Conservation (phyloP, 2,329 filamentous ascomycete species). For the Nakataea oryzae region DNA sequence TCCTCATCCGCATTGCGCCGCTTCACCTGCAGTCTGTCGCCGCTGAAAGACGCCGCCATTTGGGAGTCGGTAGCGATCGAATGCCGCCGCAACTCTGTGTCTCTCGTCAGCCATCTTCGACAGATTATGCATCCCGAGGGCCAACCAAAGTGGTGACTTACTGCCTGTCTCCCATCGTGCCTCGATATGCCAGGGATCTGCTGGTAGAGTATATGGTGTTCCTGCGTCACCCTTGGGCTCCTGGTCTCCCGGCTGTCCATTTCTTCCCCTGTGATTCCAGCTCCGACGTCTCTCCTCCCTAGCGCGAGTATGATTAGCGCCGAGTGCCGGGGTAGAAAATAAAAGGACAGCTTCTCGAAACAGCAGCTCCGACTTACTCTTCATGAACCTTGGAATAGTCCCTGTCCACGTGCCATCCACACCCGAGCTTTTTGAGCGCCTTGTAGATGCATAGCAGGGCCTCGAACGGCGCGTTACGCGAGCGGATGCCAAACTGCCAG, state of each 20-base stretch:
- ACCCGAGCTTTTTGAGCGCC: slow-evolving; percentile 76
- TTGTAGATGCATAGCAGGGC: slow-evolving; percentile 94
- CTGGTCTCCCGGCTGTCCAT: neutral
- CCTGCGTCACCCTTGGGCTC: slow-evolving; percentile 39
- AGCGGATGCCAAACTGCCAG: slow-evolving; percentile 97
- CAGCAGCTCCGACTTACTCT: slow-evolving; percentile 26
- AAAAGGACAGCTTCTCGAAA: neutral
- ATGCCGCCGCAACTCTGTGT: slow-evolving; percentile 28
- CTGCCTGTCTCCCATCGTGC: slow-evolving; percentile 81
- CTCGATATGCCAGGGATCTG: slow-evolving; percentile 89
- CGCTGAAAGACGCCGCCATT: slow-evolving; percentile 11
- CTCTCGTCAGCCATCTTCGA: neutral
- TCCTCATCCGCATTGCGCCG: slow-evolving; percentile 30
- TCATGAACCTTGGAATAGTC: slow-evolving; percentile 37
- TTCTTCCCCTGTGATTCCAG: neutral
- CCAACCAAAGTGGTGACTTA: slow-evolving; percentile 39
- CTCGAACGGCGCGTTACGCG: slow-evolving; percentile 86
- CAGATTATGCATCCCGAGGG: neutral
- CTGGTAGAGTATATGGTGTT: slow-evolving; percentile 66
- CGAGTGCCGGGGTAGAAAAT: neutral
- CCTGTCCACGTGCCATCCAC: slow-evolving; percentile 70
- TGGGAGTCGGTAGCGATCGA: slow-evolving; percentile 18
- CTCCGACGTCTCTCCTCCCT: slow-evolving; percentile 16
- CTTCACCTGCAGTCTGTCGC: slow-evolving; percentile 30
- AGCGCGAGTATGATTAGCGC: neutral